Conservation (phyloP, 2,329 filamentous ascomycete species). For the Ophiostoma fasciatum region DNA sequence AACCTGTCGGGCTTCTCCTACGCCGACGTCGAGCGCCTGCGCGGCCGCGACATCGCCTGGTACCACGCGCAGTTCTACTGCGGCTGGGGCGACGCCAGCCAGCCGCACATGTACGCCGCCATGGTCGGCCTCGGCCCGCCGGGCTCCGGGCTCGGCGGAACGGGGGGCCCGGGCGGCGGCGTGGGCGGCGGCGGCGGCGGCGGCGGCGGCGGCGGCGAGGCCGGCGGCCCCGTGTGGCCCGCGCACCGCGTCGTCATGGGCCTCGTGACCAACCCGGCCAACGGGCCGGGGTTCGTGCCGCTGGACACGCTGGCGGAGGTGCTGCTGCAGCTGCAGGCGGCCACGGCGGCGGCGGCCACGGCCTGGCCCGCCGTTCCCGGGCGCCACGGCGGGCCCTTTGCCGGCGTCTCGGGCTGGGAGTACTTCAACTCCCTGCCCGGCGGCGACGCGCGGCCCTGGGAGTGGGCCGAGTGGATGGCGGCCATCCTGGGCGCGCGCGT, state of each 20-base stretch:
- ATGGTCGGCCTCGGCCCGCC: slow-evolving; percentile 43
- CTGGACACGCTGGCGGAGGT: slow-evolving; percentile 41
- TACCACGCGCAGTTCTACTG: slow-evolving; percentile 81
- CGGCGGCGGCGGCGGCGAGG: too few relatives aligned
- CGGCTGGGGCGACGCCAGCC: slow-evolving; percentile 57
- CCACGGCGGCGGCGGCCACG: background rate
- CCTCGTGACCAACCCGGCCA: slow-evolving; percentile 57
- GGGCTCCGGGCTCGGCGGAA: slow-evolving; percentile 55
- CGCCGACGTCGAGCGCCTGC: slow-evolving; percentile 48
- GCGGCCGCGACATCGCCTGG: slow-evolving; percentile 53
- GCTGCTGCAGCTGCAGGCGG: slow-evolving; percentile 31
- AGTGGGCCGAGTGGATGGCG: slow-evolving; percentile 57
- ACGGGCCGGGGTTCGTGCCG: slow-evolving; percentile 52
- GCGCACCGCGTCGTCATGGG: slow-evolving; percentile 58
- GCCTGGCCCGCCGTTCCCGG: background rate
- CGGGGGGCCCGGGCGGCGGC: slow-evolving; percentile 47
- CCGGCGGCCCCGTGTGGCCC: slow-evolving; percentile 42
- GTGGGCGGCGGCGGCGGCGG: too few relatives aligned
- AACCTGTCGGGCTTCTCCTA: slow-evolving; percentile 68
- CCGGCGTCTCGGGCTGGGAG: slow-evolving; percentile 78
- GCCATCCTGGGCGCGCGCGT: slow-evolving; percentile 15
- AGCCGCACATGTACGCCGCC: slow-evolving; percentile 30
- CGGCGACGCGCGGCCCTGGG: slow-evolving; percentile 45
- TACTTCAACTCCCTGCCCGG: slow-evolving; percentile 62
- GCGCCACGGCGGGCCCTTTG: slow-evolving; percentile 30